Evolutionary conservation across 2,329 filamentous ascomycete genomes (phyloP), one percentile per base, ranked within the genome.

Genomic region (Hymenoscyphus salicellus): DNA sequence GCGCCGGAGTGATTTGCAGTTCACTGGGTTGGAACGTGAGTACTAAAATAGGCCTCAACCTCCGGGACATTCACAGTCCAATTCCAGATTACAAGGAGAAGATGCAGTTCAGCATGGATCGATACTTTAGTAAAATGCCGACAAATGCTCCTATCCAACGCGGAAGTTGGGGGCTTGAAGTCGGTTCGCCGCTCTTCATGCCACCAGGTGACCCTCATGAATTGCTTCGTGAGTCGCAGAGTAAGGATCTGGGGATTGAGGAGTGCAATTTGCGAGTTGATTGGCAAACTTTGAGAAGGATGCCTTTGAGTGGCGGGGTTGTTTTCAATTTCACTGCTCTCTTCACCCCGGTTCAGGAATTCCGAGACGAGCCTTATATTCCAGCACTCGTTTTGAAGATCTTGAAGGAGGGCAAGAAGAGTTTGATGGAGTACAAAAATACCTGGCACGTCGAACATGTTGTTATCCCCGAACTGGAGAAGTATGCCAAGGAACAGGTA

Each of bases 291-390:
- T 79, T 96, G 3, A 86, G 92, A 1, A 85, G 92, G 2, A 78
- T 96, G 0, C 92, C 92, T 0, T 79, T 96, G 0, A 92, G 89
- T 0, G 91, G 85, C 0, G 89, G 84, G 0, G 80, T 96, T 1
- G 84, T 92, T 0, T 96, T 96, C 80, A 96, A 95, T 76, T 96
- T 94, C 84, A 96, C 94, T 74, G 91, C 89, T 0, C 77, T 95
- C 0, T 96, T 96, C 77, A 95, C 91, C 0, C 89, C 90, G 0
- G 75, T 96, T 0, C 75, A 81, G 0, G 86, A 89, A 68, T 87
- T 96, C 64, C 79, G 84, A 2, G 81, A 89, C 63, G 92, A 96
- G 75, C 85, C 90, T 0, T 89, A 86, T 57, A 79, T 96, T 0
- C 92, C 92, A 0, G 84, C 84, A 0, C 74, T 96, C 5, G 61